Conservation (phyloP, 2,329 filamentous ascomycete species). For the Emericellopsis atlantica region DNA sequence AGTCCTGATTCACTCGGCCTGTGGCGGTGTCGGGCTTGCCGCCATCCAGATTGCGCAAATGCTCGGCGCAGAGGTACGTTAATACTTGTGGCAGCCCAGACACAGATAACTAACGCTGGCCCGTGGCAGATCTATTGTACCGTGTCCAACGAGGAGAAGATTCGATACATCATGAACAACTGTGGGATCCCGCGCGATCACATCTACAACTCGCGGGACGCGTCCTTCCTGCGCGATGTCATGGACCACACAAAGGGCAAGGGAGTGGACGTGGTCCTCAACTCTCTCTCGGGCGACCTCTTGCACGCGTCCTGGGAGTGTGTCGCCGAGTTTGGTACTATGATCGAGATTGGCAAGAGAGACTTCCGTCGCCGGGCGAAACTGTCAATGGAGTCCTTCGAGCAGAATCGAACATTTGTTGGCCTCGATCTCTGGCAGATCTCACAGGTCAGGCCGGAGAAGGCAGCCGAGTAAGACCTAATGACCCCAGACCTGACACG, state of each 20-base stretch:
- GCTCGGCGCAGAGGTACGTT: slow-evolving; percentile 7
- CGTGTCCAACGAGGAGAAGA: slow-evolving; percentile 16
- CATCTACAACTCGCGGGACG: slow-evolving; percentile 14
- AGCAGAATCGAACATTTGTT: not conserved
- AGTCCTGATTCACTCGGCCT: slow-evolving; percentile 40
- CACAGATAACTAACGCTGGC: too few species aligned
- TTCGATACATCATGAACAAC: slow-evolving; percentile 19
- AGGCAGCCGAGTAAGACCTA: too few species aligned
- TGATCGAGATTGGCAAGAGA: slow-evolving; percentile 20
- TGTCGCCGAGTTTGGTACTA: slow-evolving; percentile 28
- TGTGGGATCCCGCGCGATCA: slow-evolving; percentile 21
- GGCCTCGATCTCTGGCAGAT: not conserved
- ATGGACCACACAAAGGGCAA: slow-evolving; percentile 18
- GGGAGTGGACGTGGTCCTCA: slow-evolving; percentile 60
- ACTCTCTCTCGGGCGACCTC: slow-evolving; percentile 28
- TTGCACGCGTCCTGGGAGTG: slow-evolving; percentile 28
- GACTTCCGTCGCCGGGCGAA: not conserved
- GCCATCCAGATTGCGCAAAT: slow-evolving; percentile 13
- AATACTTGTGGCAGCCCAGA: too few species aligned
- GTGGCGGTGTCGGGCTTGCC: slow-evolving; percentile 17
- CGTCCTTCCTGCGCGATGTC: slow-evolving; percentile 9
- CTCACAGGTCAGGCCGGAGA: too few species aligned
- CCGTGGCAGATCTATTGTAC: slow-evolving; percentile 1
- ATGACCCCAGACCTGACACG: too few species aligned
- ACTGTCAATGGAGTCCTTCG: not conserved